These are phyloP conservation scores for Hortaea sp. DNA, from an alignment of 2,329 filamentous ascomycete genomes.

Conservation along the genomic window DNA sequence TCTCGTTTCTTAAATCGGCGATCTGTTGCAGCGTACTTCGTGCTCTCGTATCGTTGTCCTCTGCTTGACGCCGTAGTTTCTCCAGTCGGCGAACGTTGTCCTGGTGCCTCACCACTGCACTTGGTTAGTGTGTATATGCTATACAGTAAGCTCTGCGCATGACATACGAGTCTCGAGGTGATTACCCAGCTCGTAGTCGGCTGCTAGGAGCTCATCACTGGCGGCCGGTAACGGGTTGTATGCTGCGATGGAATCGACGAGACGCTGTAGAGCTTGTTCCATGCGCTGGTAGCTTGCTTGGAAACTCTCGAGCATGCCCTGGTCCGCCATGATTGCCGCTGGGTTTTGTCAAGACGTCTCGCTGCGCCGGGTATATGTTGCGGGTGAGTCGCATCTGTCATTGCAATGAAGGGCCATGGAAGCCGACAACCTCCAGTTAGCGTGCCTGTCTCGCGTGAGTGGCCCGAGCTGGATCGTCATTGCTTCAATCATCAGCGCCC, in stretches of 20 bases:
- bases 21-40: constrained; percentile 60
- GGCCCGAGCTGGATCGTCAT: no score
- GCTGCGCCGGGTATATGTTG: no score
- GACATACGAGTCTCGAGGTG: constrained; percentile 56
- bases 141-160: background rate
- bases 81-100: constrained; percentile 61
- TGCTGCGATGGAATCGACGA: constrained; percentile 72
- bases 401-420: no score
- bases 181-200: constrained; percentile 57
- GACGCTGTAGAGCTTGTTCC: constrained; percentile 45
- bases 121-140: background rate
- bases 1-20: constrained; percentile 61
- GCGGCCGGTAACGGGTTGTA: constrained; percentile 65
- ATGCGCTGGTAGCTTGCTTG: constrained; percentile 36
- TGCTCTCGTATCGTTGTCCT: constrained; percentile 60
- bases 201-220: constrained; percentile 58
- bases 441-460: no score
- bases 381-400: no score
- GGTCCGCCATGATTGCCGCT: background rate
- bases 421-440: no score
- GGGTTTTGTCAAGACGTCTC: no score
- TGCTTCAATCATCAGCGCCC: no score
- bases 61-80: constrained; percentile 55
- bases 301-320: constrained; percentile 34
- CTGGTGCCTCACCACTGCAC: constrained; percentile 61